These are phyloP conservation scores for Termitomyces sp. DNA, from an alignment of 768 basidiomycete species.

Conservation along the genomic window DNA sequence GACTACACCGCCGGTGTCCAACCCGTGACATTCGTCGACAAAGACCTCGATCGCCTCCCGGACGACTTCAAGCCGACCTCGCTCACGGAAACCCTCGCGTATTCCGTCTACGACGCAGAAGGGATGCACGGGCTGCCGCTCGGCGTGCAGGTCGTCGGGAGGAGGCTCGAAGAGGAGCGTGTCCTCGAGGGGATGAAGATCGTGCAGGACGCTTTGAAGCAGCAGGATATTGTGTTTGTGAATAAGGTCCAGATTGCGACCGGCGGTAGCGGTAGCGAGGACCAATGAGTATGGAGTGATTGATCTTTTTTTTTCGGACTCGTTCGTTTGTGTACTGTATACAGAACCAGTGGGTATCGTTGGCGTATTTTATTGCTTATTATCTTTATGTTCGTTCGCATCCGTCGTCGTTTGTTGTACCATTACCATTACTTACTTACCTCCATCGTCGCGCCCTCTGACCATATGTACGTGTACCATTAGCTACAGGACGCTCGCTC, in stretches of 20 bases:
- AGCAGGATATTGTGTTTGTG: conserved; percentile 22
- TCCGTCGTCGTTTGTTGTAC: conserved; percentile 1
- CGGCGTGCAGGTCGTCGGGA: conserved; percentile 60
- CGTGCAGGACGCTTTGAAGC: conserved; percentile 30
- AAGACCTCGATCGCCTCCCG: conserved; percentile 28
- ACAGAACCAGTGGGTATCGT: not conserved
- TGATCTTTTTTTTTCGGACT: not conserved
- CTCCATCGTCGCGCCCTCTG: not conserved
- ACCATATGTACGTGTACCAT: not conserved
- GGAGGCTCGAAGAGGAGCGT: conserved; percentile 67
- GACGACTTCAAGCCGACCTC: conserved; percentile 25
- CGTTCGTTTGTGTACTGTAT: not conserved
- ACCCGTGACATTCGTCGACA: conserved; percentile 52
- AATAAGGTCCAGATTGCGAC: conserved; percentile 1
- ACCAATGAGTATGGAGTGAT: not conserved
- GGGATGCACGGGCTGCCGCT: conserved; percentile 67
- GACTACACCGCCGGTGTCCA: conserved; percentile 57
- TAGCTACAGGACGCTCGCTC: conserved; percentile 1
- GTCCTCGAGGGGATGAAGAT: conserved; percentile 67
- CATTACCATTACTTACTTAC: not conserved
- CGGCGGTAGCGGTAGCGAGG: not conserved
- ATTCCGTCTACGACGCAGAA: conserved; percentile 49
- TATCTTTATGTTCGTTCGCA: conserved; percentile 6
- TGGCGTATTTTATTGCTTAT: conserved; percentile 10
- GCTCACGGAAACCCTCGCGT: conserved; percentile 19